Base-by-base conservation (phyloP, 139 green algal genomes). In the Chlorokybus atmophyticus region DNA sequence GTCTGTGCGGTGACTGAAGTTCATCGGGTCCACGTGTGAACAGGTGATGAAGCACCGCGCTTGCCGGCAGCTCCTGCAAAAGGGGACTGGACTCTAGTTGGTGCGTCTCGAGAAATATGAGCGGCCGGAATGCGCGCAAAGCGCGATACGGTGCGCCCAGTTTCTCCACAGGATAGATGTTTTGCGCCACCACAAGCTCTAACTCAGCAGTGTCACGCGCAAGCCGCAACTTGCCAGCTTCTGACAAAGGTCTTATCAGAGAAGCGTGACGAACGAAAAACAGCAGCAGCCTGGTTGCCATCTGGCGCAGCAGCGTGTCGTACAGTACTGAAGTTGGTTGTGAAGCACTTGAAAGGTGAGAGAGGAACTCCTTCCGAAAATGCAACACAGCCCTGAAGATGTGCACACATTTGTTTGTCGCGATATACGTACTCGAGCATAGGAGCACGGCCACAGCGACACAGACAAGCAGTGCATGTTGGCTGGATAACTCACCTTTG, bases 151-250 rank as follows among this genome's bases (percentile, higher is more conserved):
- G 74, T 2, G 57, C 48, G 14, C 79, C 79, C 53, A 94, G 58
- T 23, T 73, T 48, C 38, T 90, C 81, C 32, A 87, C 62, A 0
- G 85, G 81, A 49, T 72, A 78, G 52, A 95, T 66, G 23, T 79
- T 66, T 53, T 81, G 62, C 10, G 75, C 72, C 28, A 94, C 73
- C 0, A 67, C 74, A 44, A 73, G 58, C 76, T 94, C 85, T 47
- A 94, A 56, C 76, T 95, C 87, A 1, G 70, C 83, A 27, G 90
- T 73, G 71, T 95, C 87, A 68, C 87, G 77, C n/a, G 81, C 78
- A 32, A 88, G 52, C 44, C 39, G 61, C 52, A 86, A 65, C 70
- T 75, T 82, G 30, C 81, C 84, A 17, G 55, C 40, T 35, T 82
- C 68, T 19, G 56, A 57, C 24, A 94, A 70, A n/a, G 78, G 72